These are phyloP conservation scores for Nemania abortiva DNA, from an alignment of 2,329 filamentous ascomycete species.

Conservation along the genomic window DNA sequence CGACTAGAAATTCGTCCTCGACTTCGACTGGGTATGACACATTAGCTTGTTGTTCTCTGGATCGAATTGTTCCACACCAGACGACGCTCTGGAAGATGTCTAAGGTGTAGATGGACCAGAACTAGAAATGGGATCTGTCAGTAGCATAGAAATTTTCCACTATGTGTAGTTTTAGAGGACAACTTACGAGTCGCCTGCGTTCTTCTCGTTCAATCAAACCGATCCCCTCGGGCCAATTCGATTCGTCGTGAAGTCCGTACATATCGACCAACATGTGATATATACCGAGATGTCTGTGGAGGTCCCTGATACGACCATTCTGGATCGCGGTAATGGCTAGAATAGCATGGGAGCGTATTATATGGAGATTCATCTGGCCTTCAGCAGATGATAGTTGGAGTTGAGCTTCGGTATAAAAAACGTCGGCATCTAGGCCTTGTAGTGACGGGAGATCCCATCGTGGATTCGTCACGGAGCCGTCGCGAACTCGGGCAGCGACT, in stretches of 20 bases:
- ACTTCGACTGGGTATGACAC: slow-evolving; percentile 27
- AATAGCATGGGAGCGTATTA: slow-evolving; percentile 29
- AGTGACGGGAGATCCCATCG: slow-evolving; percentile 17
- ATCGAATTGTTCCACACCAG: slow-evolving; percentile 23
- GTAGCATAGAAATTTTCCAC: background rate
- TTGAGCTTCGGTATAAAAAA: slow-evolving; percentile 20
- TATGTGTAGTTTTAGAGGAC: background rate
- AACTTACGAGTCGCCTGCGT: slow-evolving; percentile 23
- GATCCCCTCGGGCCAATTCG: slow-evolving; percentile 25
- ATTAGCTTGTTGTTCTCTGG: slow-evolving; percentile 27
- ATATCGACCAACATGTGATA: slow-evolving; percentile 31
- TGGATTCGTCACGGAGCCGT: slow-evolving; percentile 27
- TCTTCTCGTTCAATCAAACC: slow-evolving; percentile 27
- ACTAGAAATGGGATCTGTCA: slow-evolving; percentile 21
- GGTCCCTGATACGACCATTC: slow-evolving; percentile 19
- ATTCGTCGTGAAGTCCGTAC: slow-evolving; percentile 30
- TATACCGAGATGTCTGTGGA: slow-evolving; percentile 24
- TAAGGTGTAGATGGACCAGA: slow-evolving; percentile 30
- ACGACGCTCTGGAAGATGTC: slow-evolving; percentile 20
- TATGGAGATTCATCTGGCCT: slow-evolving; percentile 26
- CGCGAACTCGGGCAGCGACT: slow-evolving; percentile 27
- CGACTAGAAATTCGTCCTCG: slow-evolving; percentile 22
- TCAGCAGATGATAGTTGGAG: slow-evolving; percentile 10
- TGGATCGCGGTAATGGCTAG: slow-evolving; percentile 24
- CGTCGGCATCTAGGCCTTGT: slow-evolving; percentile 13